Conservation (phyloP, 345 rosid species). For the Melastoma malabathricum region DNA sequence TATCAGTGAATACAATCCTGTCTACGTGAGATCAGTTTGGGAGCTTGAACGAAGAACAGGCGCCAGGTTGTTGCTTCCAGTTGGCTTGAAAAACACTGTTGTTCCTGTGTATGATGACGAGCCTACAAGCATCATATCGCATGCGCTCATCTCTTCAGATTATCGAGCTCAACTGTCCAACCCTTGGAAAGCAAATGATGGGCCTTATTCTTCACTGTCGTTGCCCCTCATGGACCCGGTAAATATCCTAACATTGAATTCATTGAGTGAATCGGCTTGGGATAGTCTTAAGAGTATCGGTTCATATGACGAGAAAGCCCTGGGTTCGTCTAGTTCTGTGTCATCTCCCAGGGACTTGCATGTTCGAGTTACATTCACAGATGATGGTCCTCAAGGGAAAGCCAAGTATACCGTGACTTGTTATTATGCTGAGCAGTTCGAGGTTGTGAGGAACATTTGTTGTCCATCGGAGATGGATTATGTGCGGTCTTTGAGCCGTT, state of each 20-base stretch:
- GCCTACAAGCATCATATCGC: slow-evolving; percentile 81
- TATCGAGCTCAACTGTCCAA: slow-evolving; percentile 56
- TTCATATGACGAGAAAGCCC: slow-evolving; percentile 42
- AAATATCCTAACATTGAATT: slow-evolving; percentile 35
- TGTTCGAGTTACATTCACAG: slow-evolving; percentile 59
- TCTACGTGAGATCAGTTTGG: slow-evolving; percentile 44
- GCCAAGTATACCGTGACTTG: slow-evolving; percentile 74
- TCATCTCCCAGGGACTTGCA: slow-evolving; percentile 50
- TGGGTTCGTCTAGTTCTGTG: slow-evolving; percentile 17
- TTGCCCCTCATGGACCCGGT: slow-evolving; percentile 44
- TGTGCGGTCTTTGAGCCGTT: slow-evolving; percentile 81
- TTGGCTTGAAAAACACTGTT: slow-evolving; percentile 50
- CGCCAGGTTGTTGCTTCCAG: slow-evolving; percentile 63
- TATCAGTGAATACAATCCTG: slow-evolving; percentile 47
- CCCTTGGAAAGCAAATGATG: slow-evolving; percentile 43
- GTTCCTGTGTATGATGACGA: slow-evolving; percentile 91
- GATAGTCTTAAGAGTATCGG: slow-evolving; percentile 34
- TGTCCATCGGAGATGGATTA: slow-evolving; percentile 83
- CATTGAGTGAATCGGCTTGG: slow-evolving; percentile 33
- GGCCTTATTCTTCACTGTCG: slow-evolving; percentile 24
- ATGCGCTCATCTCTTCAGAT: slow-evolving; percentile 61
- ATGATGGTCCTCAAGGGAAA: slow-evolving; percentile 63
- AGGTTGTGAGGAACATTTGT: slow-evolving; percentile 73
- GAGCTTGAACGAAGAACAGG: slow-evolving; percentile 60
- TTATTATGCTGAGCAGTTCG: slow-evolving; percentile 75